Conservation (phyloP, 108 stramenopile genomes). For the Parietichytrium sp. region DNA sequence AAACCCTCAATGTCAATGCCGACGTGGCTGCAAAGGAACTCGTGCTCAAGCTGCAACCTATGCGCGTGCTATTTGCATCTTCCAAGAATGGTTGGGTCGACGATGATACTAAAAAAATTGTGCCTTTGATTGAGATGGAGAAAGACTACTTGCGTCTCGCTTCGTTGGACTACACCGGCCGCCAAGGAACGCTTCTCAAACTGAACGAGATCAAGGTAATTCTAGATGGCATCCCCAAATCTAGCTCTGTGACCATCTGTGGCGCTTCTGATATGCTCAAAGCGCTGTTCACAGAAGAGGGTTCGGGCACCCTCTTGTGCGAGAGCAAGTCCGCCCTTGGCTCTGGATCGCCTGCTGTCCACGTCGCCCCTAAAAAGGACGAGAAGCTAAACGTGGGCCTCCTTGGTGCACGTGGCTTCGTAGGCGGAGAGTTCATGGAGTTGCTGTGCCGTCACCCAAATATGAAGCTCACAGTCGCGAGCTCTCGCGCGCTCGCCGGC, state of each 20-base stretch:
- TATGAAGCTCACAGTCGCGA: not conserved
- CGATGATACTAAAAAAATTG: constrained; percentile 2
- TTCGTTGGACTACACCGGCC: constrained; percentile 31
- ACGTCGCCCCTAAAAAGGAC: not conserved
- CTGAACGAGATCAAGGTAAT: constrained; percentile 40
- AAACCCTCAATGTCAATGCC: constrained; percentile 92
- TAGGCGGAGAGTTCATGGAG: constrained; percentile 26
- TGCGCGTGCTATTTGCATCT: not conserved
- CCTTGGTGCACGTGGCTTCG: constrained; percentile 22
- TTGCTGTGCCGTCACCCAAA: not conserved
- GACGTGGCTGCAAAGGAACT: constrained; percentile 84
- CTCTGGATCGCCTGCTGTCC: not conserved
- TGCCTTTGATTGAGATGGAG: not conserved
- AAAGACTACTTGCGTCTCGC: constrained; percentile 5
- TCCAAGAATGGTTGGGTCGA: constrained; percentile 10
- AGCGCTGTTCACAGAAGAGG: not conserved
- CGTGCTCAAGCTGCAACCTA: not conserved
- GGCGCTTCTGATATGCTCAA: not conserved
- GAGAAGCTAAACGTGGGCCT: not conserved
- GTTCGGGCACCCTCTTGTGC: constrained; percentile 12
- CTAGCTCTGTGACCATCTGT: not conserved
- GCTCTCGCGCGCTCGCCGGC: not conserved
- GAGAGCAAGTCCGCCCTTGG: not conserved
- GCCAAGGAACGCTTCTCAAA: constrained; percentile 41
- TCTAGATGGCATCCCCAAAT: not conserved